phyloP scores from a whole-genome alignment of 768 basidiomycete species.

The Saitozyma podzolica region DNA sequence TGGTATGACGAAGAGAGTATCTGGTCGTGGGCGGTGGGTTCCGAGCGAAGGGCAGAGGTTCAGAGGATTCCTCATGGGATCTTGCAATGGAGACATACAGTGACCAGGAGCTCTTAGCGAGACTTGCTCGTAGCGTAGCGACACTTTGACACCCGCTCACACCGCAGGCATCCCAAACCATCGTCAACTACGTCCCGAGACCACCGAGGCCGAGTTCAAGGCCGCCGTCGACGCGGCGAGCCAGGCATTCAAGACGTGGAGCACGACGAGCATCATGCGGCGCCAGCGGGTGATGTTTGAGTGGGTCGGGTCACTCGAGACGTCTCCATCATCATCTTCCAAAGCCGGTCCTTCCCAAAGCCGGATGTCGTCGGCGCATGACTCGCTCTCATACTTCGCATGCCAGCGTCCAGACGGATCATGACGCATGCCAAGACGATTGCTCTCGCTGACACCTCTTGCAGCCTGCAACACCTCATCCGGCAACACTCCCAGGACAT shows the following conservation, averaged over 20 bases:
- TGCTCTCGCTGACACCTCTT: background rate
- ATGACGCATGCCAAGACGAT: no score
- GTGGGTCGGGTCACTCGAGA: constrained; percentile 57
- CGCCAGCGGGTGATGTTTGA: constrained; percentile 87
- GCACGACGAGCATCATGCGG: constrained; percentile 74
- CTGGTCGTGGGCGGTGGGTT: no score
- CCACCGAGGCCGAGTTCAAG: constrained; percentile 74
- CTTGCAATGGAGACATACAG: no score
- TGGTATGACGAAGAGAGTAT: no score
- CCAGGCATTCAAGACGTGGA: constrained; percentile 86
- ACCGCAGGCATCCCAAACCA: constrained; percentile 77
- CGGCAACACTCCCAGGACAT: constrained; percentile 82
- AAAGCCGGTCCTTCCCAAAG: no score
- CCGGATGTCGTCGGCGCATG: constrained; percentile 1
- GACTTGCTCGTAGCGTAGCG: no score
- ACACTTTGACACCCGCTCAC: no score
- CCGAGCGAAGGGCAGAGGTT: no score
- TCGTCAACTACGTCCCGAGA: constrained; percentile 86
- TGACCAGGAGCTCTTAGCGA: no score
- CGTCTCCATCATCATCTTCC: no score
- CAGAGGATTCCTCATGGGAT: no score
- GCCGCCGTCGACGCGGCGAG: constrained; percentile 80
- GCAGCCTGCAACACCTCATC: constrained; percentile 80
- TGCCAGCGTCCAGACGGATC: background rate
- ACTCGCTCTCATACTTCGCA: background rate